A percentile compares a stretch with the other conserved stretches of the same genome.
Conservation (phyloP, 495 filamentous ascomycete genomes). For the Staphylotrichum longicolle region DNA sequence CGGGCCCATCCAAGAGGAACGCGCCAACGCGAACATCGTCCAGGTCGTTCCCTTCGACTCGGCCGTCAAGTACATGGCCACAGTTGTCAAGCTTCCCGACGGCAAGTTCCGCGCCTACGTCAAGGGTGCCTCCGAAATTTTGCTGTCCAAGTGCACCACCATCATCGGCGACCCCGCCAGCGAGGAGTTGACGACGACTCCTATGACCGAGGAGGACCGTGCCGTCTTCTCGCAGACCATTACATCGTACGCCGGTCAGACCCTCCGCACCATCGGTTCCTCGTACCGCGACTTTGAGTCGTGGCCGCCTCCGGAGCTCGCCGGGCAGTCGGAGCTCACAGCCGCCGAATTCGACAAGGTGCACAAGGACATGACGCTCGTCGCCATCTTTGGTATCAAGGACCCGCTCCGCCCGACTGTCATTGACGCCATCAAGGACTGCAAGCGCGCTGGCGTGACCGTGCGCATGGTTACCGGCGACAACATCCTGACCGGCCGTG, state of each 20-base stretch:
- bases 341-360: conserved; percentile 71
- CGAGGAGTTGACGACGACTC: conserved; percentile 50
- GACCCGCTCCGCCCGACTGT: conserved; percentile 85
- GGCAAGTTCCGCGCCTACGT: conserved; percentile 70
- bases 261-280: conserved; percentile 82
- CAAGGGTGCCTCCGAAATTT: conserved; percentile 85
- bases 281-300: conserved; percentile 84
- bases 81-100: conserved; percentile 61
- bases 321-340: conserved; percentile 65
- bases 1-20: conserved; percentile 63
- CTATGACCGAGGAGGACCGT: conserved; percentile 56
- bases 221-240: conserved; percentile 64
- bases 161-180: conserved; percentile 65
- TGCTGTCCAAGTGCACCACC: conserved; percentile 66
- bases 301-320: conserved; percentile 80
- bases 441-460: conserved; percentile 72
- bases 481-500: conserved; percentile 75
- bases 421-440: conserved; percentile 67
- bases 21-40: conserved; percentile 65
- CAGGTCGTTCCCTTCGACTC: conserved; percentile 88
- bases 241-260: conserved; percentile 73
- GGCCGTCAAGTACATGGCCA: conserved; percentile 82
- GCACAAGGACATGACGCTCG: conserved; percentile 66
- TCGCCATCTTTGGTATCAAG: conserved; percentile 84
- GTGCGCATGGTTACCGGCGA: conserved; percentile 93